Evolutionary conservation across 345 rosid genomes (phyloP), one percentile per base, ranked within the genome.

Genomic region (Citrus glauca): DNA sequence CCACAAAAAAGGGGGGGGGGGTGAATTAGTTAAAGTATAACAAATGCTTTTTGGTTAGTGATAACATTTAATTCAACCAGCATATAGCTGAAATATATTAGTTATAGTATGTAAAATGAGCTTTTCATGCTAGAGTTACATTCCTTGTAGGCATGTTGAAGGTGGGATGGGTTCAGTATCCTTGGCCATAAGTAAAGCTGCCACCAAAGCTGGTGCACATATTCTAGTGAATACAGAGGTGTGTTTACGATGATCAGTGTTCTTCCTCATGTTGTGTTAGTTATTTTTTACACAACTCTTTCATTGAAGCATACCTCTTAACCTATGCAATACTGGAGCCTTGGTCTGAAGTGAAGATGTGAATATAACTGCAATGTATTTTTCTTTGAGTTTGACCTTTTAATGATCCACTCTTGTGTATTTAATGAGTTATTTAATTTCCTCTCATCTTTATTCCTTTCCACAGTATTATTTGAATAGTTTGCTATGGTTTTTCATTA

Each of bases 101-200:
- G 25, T 61, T 60, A 25, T 48, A 40, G 7, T 74, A 16, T 61
- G 40, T 62, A 40, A 37, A 45, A 40, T 27, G 8, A 24, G 5
- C 5, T 17, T 37, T 60, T 60, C 40, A 61, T 37, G 48, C 67
- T 14, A 37, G 35, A 73, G 57, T 79, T 40, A 20, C n/a, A 62
- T 42, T 65, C 25, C 63, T 25, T 81, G 74, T 72, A 94, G 98
- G 78, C 85, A 90, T 40, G 97, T 93, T 3, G 92, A 95, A 88
- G 98, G 98, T 68, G 98, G 98, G 69, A 95, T 93, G 98, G 97
- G 98, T 25, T 88, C 91, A 13, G 91, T 93, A 67, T 95, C 98
- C 64, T 69, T 81, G 77, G 89, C 98, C 59, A 90, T 95, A 57
- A 80, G 87, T 80, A 89, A 82, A 78, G 92, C 97, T 83, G 98